Percentiles rank a stretch among this genome's conserved stretches.
These are phyloP conservation scores for Chlorencoelia australis DNA, from an alignment of 2,329 filamentous ascomycete genomes.

Conservation along the genomic window DNA sequence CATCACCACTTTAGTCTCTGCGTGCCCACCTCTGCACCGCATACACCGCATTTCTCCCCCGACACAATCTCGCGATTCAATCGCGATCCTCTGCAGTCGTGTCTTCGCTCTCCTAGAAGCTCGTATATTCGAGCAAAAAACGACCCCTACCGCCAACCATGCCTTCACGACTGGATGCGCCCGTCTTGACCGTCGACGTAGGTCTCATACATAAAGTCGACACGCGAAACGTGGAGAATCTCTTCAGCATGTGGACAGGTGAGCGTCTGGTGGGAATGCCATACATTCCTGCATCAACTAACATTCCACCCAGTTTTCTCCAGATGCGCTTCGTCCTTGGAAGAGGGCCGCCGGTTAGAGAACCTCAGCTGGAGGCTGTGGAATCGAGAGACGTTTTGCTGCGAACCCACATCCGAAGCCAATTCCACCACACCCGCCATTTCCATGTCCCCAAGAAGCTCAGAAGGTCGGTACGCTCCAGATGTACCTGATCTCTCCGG, in stretches of 20 bases:
- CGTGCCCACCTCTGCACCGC: not conserved
- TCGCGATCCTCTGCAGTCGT: slow-evolving; percentile 24
- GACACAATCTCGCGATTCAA: slow-evolving; percentile 16
- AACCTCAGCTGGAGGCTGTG: slow-evolving; percentile 94
- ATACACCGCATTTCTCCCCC: not conserved
- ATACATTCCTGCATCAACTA: slow-evolving; percentile 1
- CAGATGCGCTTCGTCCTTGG: slow-evolving; percentile 85
- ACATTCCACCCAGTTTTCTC: slow-evolving; percentile 60
- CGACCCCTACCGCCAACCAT: slow-evolving; percentile 38
- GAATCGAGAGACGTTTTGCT: slow-evolving; percentile 89
- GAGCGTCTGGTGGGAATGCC: slow-evolving; percentile 30
- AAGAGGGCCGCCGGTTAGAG: slow-evolving; percentile 84
- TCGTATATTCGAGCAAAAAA: slow-evolving; percentile 24
- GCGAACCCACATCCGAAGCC: slow-evolving; percentile 50
- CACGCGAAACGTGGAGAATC: slow-evolving; percentile 81
- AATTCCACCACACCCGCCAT: slow-evolving; percentile 34
- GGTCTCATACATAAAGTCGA: slow-evolving; percentile 92
- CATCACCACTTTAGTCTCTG: not conserved
- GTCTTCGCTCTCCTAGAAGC: slow-evolving; percentile 19
- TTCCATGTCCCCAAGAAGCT: slow-evolving; percentile 25
- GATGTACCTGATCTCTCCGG: slow-evolving; percentile 65
- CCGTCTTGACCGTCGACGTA: slow-evolving; percentile 84
- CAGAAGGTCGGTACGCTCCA: slow-evolving; percentile 33
- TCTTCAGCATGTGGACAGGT: slow-evolving; percentile 98
- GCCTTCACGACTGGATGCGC: slow-evolving; percentile 74